Evolutionary conservation across 257 asterid genomes (phyloP), one percentile per base, ranked within the genome.

Genomic region (Solanum rostratum): DNA sequence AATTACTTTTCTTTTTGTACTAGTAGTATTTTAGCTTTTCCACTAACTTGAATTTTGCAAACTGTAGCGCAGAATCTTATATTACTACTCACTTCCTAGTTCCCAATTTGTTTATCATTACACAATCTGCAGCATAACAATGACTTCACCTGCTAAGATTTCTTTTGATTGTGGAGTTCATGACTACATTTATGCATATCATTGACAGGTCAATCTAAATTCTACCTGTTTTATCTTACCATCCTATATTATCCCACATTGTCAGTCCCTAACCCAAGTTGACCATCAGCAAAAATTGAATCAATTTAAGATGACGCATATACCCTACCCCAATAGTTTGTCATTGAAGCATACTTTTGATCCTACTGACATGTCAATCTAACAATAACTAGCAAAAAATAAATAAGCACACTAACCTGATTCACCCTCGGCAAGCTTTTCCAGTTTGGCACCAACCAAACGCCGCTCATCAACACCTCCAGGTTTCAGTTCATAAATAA

Each of bases 381-480:
- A 74, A 46, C 37, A 46, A 71, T 41, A 71, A 71, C 18, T 19
- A 70, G 16, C 79, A 20, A 70, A n/a, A 43, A n/a, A 22, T 3
- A 22, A 74, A 46, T 24, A 46, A 74, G 60, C 81, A 46, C 41
- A 22, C 2, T 57, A 49, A 96, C 98, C 98, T 87, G 95, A 84
- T 89, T 95, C 99, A 50, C 99, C 99, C 91, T 96, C 99, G 14
- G 98, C 99, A 55, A 96, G 92, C 91, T 96, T 96, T 90, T 95
- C 99, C 89, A 97, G 85, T 88, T 95, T 97, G 59, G 98, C 98
- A 85, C 99, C 99, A 84, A 97, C 98, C 87, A 97, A 93, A 80
- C 99, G 98, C 89, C 99, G 90, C 92, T 97, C 94, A 62, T 97
- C 99, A 9, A 97, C 98, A 84, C 99, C 99, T 79, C 98, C 99